A percentile compares a stretch with the other conserved stretches of the same genome.
phyloP scores from a whole-genome alignment of 805 yeast species.

The Candida oleophila region DNA sequence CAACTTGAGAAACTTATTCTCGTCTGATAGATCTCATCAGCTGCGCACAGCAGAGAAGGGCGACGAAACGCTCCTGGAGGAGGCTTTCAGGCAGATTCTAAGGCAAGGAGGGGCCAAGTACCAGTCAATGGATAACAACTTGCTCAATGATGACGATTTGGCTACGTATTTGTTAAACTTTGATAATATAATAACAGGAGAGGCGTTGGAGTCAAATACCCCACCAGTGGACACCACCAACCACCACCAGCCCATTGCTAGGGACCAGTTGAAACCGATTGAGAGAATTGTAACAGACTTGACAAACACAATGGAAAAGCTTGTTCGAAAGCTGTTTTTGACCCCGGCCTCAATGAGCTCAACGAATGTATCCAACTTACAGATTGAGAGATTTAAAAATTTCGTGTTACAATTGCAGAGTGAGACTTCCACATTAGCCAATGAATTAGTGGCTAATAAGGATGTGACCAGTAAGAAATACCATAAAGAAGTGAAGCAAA shows the following conservation, averaged over 20 bases:
- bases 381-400: conserved; percentile 15
- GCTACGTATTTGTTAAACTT: conserved; percentile 22
- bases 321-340: neutral
- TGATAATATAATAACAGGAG: neutral
- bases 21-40: neutral
- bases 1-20: neutral
- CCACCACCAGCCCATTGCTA: neutral
- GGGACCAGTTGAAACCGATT: neutral
- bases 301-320: neutral
- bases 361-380: conserved; percentile 2
- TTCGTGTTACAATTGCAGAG: conserved; percentile 18
- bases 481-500: conserved; percentile 24
- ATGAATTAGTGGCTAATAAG: conserved; percentile 17
- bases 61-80: conserved; percentile 7
- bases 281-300: neutral
- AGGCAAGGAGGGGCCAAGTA: conserved; percentile 21
- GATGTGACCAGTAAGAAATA: conserved; percentile 18
- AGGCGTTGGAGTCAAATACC: neutral
- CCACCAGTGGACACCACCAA: neutral
- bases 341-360: neutral
- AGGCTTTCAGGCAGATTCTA: conserved; percentile 13
- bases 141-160: conserved; percentile 24
- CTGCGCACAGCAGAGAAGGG: neutral
- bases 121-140: conserved; percentile 8
- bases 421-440: conserved; percentile 17